phyloP scores from a whole-genome alignment of 2,329 filamentous ascomycete species.

The Diaporthe helianthi region DNA sequence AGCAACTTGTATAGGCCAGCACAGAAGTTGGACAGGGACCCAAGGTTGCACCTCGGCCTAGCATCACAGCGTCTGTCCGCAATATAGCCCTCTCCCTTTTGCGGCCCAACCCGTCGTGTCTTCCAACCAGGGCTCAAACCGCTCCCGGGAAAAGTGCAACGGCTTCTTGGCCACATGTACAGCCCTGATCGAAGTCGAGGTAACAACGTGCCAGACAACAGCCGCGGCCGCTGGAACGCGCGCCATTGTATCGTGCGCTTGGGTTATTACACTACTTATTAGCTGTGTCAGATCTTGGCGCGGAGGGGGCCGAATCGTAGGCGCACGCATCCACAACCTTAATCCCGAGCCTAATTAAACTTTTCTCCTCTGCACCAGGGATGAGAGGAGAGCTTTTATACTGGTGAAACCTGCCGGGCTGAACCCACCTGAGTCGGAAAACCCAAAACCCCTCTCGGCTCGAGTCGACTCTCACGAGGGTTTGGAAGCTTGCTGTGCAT shows the following conservation, averaged over 20 bases:
- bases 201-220: not conserved
- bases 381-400: not conserved
- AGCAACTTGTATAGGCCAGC: not conserved
- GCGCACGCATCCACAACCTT: conserved; percentile 10
- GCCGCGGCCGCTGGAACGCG: conserved; percentile 11
- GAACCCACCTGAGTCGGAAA: conserved; percentile 14
- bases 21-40: not conserved
- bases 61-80: not conserved
- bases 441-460: conserved; percentile 6
- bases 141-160: not conserved
- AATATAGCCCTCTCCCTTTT: not conserved
- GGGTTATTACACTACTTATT: not conserved
- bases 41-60: not conserved
- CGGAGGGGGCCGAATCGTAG: conserved; percentile 21
- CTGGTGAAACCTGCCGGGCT: conserved; percentile 19
- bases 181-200: too few relatives aligned
- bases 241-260: not conserved
- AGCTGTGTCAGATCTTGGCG: conserved; percentile 2
- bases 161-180: not conserved
- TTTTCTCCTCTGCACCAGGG: conserved; percentile 3
- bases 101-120: conserved; percentile 8
- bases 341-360: conserved; percentile 16
- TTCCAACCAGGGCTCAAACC: not conserved
- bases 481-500: not conserved
- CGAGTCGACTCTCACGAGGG: not conserved